Base-by-base conservation (phyloP, 306 rosid species). In the Abrus precatorius region DNA sequence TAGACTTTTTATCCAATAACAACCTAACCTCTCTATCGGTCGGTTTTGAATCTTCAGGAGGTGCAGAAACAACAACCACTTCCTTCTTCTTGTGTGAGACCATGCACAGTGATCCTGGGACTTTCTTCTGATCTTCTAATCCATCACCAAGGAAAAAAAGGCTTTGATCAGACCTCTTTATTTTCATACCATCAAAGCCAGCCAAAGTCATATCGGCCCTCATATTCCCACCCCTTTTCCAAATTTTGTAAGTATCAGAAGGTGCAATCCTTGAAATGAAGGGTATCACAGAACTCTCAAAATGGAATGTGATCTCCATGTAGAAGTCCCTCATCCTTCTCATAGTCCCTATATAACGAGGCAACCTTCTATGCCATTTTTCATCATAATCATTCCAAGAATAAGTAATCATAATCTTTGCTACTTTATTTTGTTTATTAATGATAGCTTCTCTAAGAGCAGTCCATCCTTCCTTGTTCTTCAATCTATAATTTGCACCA, bases 261-360 rank as follows among this genome's bases (percentile, higher is more conserved):
- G 99, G 99, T 44, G 99, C 98, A 75, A 95, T 90, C 88, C 92
- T 91, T 3, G 99, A 95, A 75, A 95, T 91, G 86, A 95, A 95
- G 64, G 99, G 99, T 69, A 95, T 91, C 44, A 95, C 97, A 34
- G 98, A 90, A 83, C 99, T 95, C 87, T 93, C 99, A 38, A 95
- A 95, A 87, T 91, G 93, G 87, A 95, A 95, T 0, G 98, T 86
- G 3, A 95, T 95, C 86, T 95, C 99, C 98, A 95, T 93, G 74
- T 95, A 96, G 49, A 95, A 92, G 76, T 95, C 97, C 61, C 87
- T 87, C 97, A 95, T 93, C 86, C 97, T 91, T 45, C 84, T 86
- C 94, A 91, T 75, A 0, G 97, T 85, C 63, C 82, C 97, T 2
- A 88, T 64, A 64, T 91, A 87, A 33, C 98, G 91, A 43, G 99